A percentile compares a stretch with the other conserved stretches of the same genome.
phyloP scores from a whole-genome alignment of 140 eudicot genomes.

The Flaveria floridana region DNA sequence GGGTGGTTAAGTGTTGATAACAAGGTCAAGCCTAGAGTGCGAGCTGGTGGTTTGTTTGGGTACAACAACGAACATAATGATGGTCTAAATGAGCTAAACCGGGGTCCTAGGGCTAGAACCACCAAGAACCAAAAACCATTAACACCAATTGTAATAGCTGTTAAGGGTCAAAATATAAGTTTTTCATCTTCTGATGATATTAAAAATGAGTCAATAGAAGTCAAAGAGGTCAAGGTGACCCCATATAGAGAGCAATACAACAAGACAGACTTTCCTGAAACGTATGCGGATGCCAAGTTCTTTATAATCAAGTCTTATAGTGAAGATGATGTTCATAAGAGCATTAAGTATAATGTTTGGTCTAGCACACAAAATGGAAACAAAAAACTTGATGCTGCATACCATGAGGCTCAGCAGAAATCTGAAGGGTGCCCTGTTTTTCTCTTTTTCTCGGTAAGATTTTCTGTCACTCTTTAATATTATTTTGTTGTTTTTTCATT shows the following conservation, averaged over 20 bases:
- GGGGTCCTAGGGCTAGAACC: slow-evolving; percentile 71
- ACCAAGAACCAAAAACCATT: slow-evolving; percentile 54
- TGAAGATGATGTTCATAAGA: slow-evolving; percentile 96
- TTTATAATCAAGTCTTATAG: slow-evolving; percentile 83
- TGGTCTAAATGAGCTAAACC: slow-evolving; percentile 79
- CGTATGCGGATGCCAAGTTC: slow-evolving; percentile 64
- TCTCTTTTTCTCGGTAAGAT: slow-evolving; percentile 75
- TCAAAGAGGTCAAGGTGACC: slow-evolving; percentile 27
- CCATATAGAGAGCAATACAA: slow-evolving; percentile 73
- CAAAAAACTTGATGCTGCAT: slow-evolving; percentile 87
- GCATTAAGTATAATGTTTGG: slow-evolving; percentile 87
- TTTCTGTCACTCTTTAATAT: not conserved
- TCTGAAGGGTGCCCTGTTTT: slow-evolving; percentile 67
- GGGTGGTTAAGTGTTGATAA: slow-evolving; percentile 27
- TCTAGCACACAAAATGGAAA: slow-evolving; percentile 88
- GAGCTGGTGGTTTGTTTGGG: slow-evolving; percentile 49
- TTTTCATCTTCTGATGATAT: slow-evolving; percentile 24
- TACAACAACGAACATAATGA: slow-evolving; percentile 62
- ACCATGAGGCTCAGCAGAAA: slow-evolving; percentile 62
- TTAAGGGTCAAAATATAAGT: slow-evolving; percentile 61
- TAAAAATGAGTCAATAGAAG: slow-evolving; percentile 26
- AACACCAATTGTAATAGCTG: slow-evolving; percentile 50
- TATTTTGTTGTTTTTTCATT: not conserved
- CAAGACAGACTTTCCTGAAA: slow-evolving; percentile 50
- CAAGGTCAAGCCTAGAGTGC: slow-evolving; percentile 68